Evolutionary conservation across 441 rosid genomes (phyloP), one percentile per base, ranked within the genome.

Genomic region (Populus tomentosa): DNA sequence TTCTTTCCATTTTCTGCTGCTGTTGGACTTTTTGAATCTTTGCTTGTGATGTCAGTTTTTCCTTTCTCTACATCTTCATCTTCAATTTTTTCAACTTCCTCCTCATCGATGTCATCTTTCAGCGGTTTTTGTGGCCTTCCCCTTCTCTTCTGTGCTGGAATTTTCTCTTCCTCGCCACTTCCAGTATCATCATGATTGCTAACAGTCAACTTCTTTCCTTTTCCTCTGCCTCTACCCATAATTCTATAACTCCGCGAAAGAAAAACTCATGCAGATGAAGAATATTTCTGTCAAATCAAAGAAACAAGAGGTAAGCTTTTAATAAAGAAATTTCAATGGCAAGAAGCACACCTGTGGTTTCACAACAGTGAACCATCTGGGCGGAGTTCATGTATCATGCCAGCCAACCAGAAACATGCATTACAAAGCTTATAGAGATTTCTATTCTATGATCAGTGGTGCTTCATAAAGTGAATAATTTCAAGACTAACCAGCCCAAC

Each of bases 171-270:
- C 79, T 86, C 87, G 0, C 92, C 90, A 56, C 89, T 87, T 80
- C 88, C 92, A 24, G 77, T 35, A 77, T 91, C 90, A 6, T 91
- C 91, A 14, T 83, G 85, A 80, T 80, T 86, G 84, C 78, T 80
- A 32, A 75, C 84, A 28, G 88, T 78, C 80, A 83, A 71, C 84
- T 80, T 91, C 82, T 85, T 91, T 6, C 83, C 95, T 81, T 91
- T 91, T 75, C 92, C 93, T 78, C 92, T 89, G 73, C 93, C 95
- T 88, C 93, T 86, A 80, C 95, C 90, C 95, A 91, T 91, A 71
- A 72, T 77, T 68, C 76, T 82, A 85, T 74, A 64, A 71, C 63
- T 68, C 69, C 68, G 73, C 35, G 6, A 53, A 75, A n/a, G 64
- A 71, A 72, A 70, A 40, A 56, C 80, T 82, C 84, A 87, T 67